Percentiles rank a stretch among this genome's conserved stretches.
phyloP scores from a whole-genome alignment of 192 early-diverging fungal species.

The Dissophora globulifera region DNA sequence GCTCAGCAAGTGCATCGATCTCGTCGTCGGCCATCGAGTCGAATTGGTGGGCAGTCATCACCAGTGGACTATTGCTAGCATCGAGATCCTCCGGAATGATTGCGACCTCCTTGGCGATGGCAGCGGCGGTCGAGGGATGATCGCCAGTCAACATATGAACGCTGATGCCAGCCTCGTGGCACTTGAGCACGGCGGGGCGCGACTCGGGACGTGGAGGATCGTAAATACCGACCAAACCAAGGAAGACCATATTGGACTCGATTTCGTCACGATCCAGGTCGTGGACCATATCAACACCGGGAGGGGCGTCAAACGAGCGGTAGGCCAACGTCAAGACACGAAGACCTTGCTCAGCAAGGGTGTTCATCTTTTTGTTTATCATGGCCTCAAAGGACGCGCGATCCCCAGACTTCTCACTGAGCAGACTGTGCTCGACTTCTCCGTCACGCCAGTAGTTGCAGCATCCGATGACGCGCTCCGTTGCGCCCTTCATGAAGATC shows the following conservation, averaged over 20 bases:
- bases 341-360: conserved; percentile 18
- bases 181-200: conserved; percentile 70
- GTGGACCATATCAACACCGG: conserved; percentile 35
- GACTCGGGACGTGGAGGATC: conserved; percentile 87
- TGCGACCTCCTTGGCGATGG: conserved; percentile 81
- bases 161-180: conserved; percentile 88
- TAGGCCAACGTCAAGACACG: conserved; percentile 89
- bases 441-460: conserved; percentile 66
- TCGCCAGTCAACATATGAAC: conserved; percentile 97
- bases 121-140: conserved; percentile 87
- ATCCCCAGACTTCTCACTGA: conserved; percentile 53
- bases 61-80: conserved; percentile 55
- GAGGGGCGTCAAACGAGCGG: conserved; percentile 47
- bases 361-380: conserved; percentile 73
- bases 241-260: conserved; percentile 79
- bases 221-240: conserved; percentile 92
- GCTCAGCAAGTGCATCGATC: conserved; percentile 74
- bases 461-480: conserved; percentile 83
- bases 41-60: conserved; percentile 88
- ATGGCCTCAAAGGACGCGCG: conserved; percentile 74
- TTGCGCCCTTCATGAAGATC: conserved; percentile 88
- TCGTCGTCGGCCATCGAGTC: conserved; percentile 86
- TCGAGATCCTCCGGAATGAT: conserved; percentile 61
- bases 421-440: conserved; percentile 20
- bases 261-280: conserved; percentile 62